Evolutionary conservation across 805 yeast genomes (phyloP), one percentile per base, ranked within the genome.

Genomic region (Komagataella ulmi): DNA sequence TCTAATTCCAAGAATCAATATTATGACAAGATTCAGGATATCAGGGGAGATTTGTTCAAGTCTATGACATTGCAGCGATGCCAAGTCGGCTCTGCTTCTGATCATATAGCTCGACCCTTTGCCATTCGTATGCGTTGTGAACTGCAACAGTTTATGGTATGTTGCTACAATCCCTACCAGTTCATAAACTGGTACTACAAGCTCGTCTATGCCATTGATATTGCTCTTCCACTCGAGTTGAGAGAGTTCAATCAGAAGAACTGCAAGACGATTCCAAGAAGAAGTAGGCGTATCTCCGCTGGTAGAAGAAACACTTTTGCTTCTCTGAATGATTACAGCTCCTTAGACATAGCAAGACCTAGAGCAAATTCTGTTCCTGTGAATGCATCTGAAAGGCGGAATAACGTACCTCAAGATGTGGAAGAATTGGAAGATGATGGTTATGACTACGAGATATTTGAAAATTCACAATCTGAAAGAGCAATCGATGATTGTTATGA

Each of bases 81-180:
- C 3, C 55, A 55, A 44, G 64, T 61, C 52, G 70, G 70, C 10
- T 63, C 59, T 48, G 70, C 69, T 4, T 46, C 61, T 3, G 70
- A 66, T 50, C 60, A 51, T 30, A 55, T 52, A 2, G 45, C 23
- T 7, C 60, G 56, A 49, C 68, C 70, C 12, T 66, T 64, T 55
- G 58, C 68, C 1, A 49, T 66, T 21, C 52, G 70, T 14, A 49
- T 66, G 12, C 50, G 60, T 18, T 59, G 65, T 51, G 61, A 67
- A 6, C 53, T 52, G 17, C 62, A 60, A 23, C 65, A 62, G 47
- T 56, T 60, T 44, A 45, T 66, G 7, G 44, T 66, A 4, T 56
- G 60, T 6, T 55, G 61, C 6, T 66, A 62, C 54, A 65, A 60
- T 51, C 59, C 62, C 2, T 54, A 55, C n/a, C 52, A 52, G 21